Base-by-base conservation (phyloP, 2,329 filamentous ascomycete species). In the Epichloe aotearoae region DNA sequence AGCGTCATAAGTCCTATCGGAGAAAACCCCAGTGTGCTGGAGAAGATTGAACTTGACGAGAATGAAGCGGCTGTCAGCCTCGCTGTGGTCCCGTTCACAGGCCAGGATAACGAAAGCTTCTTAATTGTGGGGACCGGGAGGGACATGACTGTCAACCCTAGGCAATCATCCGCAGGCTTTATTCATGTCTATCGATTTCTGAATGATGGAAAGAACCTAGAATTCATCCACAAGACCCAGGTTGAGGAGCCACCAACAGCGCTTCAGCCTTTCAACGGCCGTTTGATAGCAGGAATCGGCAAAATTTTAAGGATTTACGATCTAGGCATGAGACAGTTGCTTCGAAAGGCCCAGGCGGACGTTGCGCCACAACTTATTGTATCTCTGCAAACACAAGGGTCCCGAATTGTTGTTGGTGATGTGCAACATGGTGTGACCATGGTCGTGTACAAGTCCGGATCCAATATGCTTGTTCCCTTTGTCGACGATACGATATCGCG, bases 161-260 rank as follows among this genome's bases (percentile, higher is more conserved):
- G 84, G 47, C 83, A 82, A 47, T 90, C 79, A 57, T 81, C 77
- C 1, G 82, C 82, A 53, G 93, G 91, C 0, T 95, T 84, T 58
- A 86, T 98, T 37, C 87, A 96, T 61, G 85, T 97, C 20, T 98
- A 96, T 67, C 82, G 88, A 40, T 88, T 97, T 65, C 79, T 84
- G 47, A 85, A 94, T 46, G 82, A 88, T 54, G 93, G 93, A n/a
- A 82, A 82, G 50, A 82, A 88, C 59, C 77, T 98, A n/a, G 87
- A 96, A 61, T 93, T 97, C 52, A 90, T 96, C 55, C 93, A 98
- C 70, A 96, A 96, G 68, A 98, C 94, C 1, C 88, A 89, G 61
- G 79, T 95, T 7, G 88, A 94, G 57, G 83, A 89, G 56, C 90
- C 90, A 2, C 88, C 94, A 1, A 81, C 88, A 59, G 91, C 93